A percentile compares a stretch with the other conserved stretches of the same genome.
These are phyloP conservation scores for Trichosanthes truncata DNA, from an alignment of 306 rosid genomes.

Conservation along the genomic window DNA sequence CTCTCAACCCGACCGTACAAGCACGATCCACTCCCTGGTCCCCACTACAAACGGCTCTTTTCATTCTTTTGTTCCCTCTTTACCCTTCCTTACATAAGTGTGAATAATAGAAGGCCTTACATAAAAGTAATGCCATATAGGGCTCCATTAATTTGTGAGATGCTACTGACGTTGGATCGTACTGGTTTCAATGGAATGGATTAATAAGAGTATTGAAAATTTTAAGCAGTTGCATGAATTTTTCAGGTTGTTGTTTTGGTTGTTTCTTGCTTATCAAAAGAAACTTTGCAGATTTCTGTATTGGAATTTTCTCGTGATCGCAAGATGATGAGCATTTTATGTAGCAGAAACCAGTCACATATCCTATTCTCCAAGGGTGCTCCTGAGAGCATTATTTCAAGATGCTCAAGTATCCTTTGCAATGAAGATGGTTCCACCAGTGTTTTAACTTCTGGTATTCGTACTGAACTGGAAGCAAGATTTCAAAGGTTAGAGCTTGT, in stretches of 20 bases:
- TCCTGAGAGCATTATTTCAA: slow-evolving; percentile 82
- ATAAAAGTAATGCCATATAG: neutral
- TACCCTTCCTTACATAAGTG: too few species aligned
- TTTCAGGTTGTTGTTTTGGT: neutral
- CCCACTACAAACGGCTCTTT: too few species aligned
- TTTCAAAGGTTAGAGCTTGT: slow-evolving; percentile 55
- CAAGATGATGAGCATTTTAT: slow-evolving; percentile 95
- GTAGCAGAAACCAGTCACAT: slow-evolving; percentile 72
- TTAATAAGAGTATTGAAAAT: neutral
- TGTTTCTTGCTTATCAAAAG: slow-evolving; percentile 9
- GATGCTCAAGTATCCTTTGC: slow-evolving; percentile 74
- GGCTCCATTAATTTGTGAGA: neutral
- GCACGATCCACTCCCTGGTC: too few species aligned
- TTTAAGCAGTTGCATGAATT: neutral
- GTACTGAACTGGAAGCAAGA: slow-evolving; percentile 62
- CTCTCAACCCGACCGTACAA: too few species aligned
- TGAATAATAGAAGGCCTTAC: too few species aligned
- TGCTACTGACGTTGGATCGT: neutral
- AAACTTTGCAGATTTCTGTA: slow-evolving; percentile 55
- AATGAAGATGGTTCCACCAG: slow-evolving; percentile 60
- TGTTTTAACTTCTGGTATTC: slow-evolving; percentile 61
- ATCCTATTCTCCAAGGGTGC: slow-evolving; percentile 89
- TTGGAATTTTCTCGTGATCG: slow-evolving; percentile 91
- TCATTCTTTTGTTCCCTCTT: too few species aligned
- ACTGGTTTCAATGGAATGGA: neutral